A percentile compares a stretch with the other conserved stretches of the same genome.
These are phyloP conservation scores for Mucor indicus DNA, from an alignment of 371 early-diverging fungal genomes.

Conservation along the genomic window DNA sequence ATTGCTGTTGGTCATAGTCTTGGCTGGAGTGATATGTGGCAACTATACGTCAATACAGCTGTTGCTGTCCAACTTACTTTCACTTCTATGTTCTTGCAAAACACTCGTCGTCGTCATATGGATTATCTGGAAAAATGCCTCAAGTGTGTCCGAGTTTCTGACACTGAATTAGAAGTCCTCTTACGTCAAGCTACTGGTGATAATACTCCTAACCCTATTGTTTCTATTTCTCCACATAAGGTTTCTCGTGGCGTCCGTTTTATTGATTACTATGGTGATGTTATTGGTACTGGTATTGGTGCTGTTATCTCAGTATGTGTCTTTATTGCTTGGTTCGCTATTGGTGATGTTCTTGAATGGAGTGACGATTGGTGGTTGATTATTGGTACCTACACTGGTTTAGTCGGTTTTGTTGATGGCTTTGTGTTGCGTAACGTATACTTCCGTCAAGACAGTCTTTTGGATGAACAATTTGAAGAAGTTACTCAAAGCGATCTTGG, in stretches of 20 bases:
- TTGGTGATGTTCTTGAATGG: conserved; percentile 10
- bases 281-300: conserved; percentile 21
- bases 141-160: conserved; percentile 1
- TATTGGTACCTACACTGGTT: conserved; percentile 25
- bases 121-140: conserved; percentile 15
- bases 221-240: conserved; percentile 6
- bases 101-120: conserved; percentile 22
- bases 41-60: conserved; percentile 14
- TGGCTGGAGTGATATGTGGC: conserved; percentile 18
- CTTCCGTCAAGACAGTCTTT: conserved; percentile 10
- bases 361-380: conserved; percentile 20
- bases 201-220: conserved; percentile 10
- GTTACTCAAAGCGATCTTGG: conserved; percentile 4
- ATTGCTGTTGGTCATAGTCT: conserved; percentile 11
- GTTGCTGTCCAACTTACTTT: conserved; percentile 21
- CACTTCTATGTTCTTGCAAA: conserved; percentile 21
- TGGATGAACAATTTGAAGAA: conserved; percentile 14
- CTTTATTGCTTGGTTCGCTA: conserved; percentile 9
- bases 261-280: conserved; percentile 25
- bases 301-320: conserved; percentile 8
- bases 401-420: conserved; percentile 24
- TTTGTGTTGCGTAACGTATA: conserved; percentile 23
- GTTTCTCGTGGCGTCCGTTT: conserved; percentile 6
- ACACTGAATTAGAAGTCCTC: conserved; percentile 6
- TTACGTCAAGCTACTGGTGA: conserved; percentile 7